These are phyloP conservation scores for Leccinum subrobustum DNA, from an alignment of 1,284 basidiomycete species.

Conservation along the genomic window DNA sequence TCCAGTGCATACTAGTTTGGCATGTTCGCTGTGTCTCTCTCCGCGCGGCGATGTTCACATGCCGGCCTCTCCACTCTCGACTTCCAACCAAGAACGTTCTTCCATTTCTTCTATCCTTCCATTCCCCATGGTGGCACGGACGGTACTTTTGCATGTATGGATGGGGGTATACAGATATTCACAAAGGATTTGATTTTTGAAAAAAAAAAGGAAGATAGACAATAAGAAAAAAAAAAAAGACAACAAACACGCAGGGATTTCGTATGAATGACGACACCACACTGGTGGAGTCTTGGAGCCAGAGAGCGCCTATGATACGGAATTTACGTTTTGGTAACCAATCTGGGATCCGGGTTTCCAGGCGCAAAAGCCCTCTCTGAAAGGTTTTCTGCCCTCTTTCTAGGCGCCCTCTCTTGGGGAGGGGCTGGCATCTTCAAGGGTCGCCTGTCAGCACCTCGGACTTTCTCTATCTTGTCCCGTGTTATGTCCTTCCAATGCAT, in stretches of 20 bases:
- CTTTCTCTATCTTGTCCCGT: neutral
- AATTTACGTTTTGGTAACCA: conserved; percentile 13
- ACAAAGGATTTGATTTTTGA: neutral
- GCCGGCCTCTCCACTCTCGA: conserved; percentile 3
- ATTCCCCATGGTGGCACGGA: conserved; percentile 12
- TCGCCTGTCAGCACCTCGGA: neutral
- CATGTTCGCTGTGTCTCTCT: neutral
- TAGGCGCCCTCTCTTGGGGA: neutral
- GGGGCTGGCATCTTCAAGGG: neutral
- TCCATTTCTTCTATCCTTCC: neutral
- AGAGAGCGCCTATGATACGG: neutral
- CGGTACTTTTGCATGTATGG: neutral
- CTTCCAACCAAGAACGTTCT: neutral
- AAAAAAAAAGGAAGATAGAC: too few species aligned
- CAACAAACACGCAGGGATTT: neutral
- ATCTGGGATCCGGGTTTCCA: conserved; percentile 3
- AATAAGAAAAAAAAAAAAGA: neutral
- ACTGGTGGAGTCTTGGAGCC: neutral
- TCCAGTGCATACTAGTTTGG: neutral
- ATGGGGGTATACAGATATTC: neutral
- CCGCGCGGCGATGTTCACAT: conserved; percentile 7
- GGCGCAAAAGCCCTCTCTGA: neutral
- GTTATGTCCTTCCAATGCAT: conserved; percentile 2
- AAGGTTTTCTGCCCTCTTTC: neutral
- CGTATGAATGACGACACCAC: neutral